phyloP scores from a whole-genome alignment of 768 basidiomycete species.

The Boletus reticulatus region DNA sequence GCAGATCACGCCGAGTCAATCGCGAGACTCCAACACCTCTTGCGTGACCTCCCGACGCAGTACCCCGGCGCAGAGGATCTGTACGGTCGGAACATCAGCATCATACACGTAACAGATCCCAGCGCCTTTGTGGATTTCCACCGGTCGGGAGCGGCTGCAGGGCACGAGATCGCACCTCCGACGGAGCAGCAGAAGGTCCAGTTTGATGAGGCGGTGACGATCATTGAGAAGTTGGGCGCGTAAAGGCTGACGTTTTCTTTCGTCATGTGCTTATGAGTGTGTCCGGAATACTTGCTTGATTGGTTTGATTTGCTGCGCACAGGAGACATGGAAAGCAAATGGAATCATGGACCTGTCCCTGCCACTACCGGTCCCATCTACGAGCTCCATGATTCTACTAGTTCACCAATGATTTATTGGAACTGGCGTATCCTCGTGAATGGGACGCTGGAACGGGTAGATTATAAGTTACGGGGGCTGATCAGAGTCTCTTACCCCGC shows the following conservation, averaged over 20 bases:
- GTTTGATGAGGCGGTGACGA: slow-evolving; percentile 69
- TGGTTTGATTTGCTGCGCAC: too few relatives aligned
- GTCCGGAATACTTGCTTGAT: too few relatives aligned
- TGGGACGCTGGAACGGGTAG: too few relatives aligned
- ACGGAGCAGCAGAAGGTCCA: slow-evolving; percentile 61
- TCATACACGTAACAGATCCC: slow-evolving; percentile 44
- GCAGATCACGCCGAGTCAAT: slow-evolving; percentile 5
- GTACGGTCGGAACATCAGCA: slow-evolving; percentile 67
- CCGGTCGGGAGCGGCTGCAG: slow-evolving; percentile 53
- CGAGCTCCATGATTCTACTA: too few relatives aligned
- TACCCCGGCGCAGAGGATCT: slow-evolving; percentile 64
- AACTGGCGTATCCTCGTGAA: too few relatives aligned
- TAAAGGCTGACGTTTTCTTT: not conserved
- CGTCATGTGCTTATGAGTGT: not conserved
- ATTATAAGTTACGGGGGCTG: too few relatives aligned
- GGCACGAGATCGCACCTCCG: slow-evolving; percentile 44
- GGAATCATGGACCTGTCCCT: too few relatives aligned
- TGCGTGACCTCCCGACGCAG: slow-evolving; percentile 44
- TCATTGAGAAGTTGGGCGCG: slow-evolving; percentile 49
- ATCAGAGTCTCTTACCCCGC: too few relatives aligned
- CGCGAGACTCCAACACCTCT: slow-evolving; percentile 49
- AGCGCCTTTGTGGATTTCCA: not conserved
- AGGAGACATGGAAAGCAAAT: too few relatives aligned
- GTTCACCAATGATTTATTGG: too few relatives aligned
- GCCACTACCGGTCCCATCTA: too few relatives aligned